These are phyloP conservation scores for Karstenula rhodostoma DNA, from an alignment of 2,329 filamentous ascomycete species.

Conservation along the genomic window DNA sequence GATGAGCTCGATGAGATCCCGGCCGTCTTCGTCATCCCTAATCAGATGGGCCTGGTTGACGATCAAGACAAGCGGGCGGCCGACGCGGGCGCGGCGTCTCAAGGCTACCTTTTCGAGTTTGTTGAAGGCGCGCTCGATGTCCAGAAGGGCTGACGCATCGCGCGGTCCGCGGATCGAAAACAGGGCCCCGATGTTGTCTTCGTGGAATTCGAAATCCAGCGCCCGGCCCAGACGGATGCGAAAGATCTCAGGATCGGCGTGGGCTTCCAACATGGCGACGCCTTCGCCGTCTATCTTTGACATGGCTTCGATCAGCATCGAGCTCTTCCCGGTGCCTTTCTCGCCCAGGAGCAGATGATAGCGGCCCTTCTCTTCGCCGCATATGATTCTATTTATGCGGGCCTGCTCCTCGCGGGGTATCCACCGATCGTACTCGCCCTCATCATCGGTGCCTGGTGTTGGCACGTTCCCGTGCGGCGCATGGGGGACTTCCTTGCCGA, in stretches of 20 bases:
- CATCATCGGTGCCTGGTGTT: conserved; percentile 43
- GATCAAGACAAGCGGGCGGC: conserved; percentile 84
- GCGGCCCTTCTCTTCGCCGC: conserved; percentile 76
- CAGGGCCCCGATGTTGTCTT: conserved; percentile 96
- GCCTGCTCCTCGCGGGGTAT: conserved; percentile 82
- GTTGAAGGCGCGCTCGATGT: conserved; percentile 96
- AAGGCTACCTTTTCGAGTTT: conserved; percentile 97
- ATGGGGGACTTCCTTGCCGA: conserved; percentile 45
- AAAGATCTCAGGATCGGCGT: conserved; percentile 94
- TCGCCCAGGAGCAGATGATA: conserved; percentile 94
- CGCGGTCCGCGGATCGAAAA: conserved; percentile 94
- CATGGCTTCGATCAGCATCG: conserved; percentile 97
- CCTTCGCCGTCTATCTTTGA: conserved; percentile 87
- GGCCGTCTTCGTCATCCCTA: conserved; percentile 90
- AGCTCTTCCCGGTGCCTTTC: conserved; percentile 95
- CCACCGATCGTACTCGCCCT: conserved; percentile 73
- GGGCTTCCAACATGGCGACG: conserved; percentile 94
- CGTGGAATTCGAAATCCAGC: conserved; percentile 94
- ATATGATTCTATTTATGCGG: conserved; percentile 82
- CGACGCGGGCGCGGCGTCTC: conserved; percentile 66
- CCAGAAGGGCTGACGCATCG: conserved; percentile 88
- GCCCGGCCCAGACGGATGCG: conserved; percentile 91
- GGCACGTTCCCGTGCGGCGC: conserved; percentile 24
- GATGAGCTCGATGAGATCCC: conserved; percentile 89
- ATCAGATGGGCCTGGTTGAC: conserved; percentile 94